Base-by-base conservation (phyloP, 2,329 filamentous ascomycete genomes). In the Scytalidium lignicola region DNA sequence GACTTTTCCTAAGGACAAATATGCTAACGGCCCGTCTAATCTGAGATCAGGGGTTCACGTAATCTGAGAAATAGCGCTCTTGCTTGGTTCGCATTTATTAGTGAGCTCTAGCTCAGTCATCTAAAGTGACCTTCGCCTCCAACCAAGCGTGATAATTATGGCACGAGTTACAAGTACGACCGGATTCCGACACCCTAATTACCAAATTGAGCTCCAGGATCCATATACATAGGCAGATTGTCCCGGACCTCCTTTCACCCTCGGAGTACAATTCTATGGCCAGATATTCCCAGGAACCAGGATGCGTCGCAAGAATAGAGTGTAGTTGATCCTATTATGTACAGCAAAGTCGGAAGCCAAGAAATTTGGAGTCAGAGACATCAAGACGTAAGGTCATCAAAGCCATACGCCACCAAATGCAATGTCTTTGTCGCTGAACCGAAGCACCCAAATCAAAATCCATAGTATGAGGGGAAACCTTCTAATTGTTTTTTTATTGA, bases 301-400 rank as follows among this genome's bases (percentile, higher is more conserved):
- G 32, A 13, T 37, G 32, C 32, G 12, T 37, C 32, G n/a, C 32
- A 37, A 17, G 32, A 37, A 37, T 37, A 17, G 32, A 37, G 32
- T 13, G n/a, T 37, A n/a, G 32, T 58, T 60, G 52, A 53, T 54
- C 61, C 59, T 59, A 61, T 57, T 56, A 61, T 56, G 49, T 59
- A 60, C 55, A 59, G 60, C 49, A 57, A 61, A 60, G 44, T 44
- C 49, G 44, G 47, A 56, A 55, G 50, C 52, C 57, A 55, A 46
- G 54, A 54, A 56, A 53, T 54, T 26, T 55, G 41, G 45, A 54
- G 53, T 58, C 53, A 37, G 54, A 60, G 55, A 60, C 54, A 65
- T 55, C 61, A 51, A 61, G 57, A 55, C 63, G 55, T 65, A 58
- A 64, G 54, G 61, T 65, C 61, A 52, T 63, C 53, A 62, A 58